Percentiles rank a stretch among this genome's conserved stretches.
phyloP scores from a whole-genome alignment of 2,329 filamentous ascomycete genomes.

The Ustulina deusta region DNA sequence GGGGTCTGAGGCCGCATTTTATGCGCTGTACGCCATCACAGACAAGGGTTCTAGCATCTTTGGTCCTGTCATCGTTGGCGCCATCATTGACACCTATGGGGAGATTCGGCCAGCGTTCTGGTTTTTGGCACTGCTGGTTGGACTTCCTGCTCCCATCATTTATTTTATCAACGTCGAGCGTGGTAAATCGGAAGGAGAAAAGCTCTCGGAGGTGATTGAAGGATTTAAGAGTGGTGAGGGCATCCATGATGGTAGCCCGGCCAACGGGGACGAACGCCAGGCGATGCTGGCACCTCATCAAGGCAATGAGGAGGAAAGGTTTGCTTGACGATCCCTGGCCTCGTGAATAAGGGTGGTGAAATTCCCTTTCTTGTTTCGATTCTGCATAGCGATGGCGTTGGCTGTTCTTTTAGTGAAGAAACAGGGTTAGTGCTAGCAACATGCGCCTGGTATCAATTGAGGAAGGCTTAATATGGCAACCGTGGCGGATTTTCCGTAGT shows the following conservation, averaged over 20 bases:
- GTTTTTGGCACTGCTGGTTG: slow-evolving; percentile 88
- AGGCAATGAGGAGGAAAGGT: slow-evolving; percentile 48
- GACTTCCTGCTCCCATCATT: slow-evolving; percentile 85
- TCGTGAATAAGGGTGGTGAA: slow-evolving; percentile 4
- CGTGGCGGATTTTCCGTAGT: slow-evolving; percentile 5
- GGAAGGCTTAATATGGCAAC: slow-evolving; percentile 12
- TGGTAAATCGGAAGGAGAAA: slow-evolving; percentile 75
- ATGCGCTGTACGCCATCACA: slow-evolving; percentile 95
- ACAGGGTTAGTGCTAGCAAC: slow-evolving; percentile 12
- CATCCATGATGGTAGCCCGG: slow-evolving; percentile 34
- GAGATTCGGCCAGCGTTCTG: slow-evolving; percentile 90
- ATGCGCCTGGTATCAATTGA: neutral
- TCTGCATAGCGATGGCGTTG: slow-evolving; percentile 61
- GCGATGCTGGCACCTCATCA: slow-evolving; percentile 54
- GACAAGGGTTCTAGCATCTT: slow-evolving; percentile 97
- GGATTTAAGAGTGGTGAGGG: slow-evolving; percentile 57
- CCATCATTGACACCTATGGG: slow-evolving; percentile 86
- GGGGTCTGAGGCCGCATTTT: slow-evolving; percentile 95
- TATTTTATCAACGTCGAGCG: slow-evolving; percentile 86
- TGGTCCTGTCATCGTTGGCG: slow-evolving; percentile 91
- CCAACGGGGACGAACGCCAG: slow-evolving; percentile 49
- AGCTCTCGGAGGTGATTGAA: slow-evolving; percentile 71
- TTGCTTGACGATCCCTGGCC: slow-evolving; percentile 20
- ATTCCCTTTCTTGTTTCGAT: slow-evolving; percentile 21
- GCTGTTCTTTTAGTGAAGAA: slow-evolving; percentile 28